Evolutionary conservation across 495 filamentous ascomycete species (phyloP), one percentile per base, ranked within the genome.

Genomic region (Poronia punctata): DNA sequence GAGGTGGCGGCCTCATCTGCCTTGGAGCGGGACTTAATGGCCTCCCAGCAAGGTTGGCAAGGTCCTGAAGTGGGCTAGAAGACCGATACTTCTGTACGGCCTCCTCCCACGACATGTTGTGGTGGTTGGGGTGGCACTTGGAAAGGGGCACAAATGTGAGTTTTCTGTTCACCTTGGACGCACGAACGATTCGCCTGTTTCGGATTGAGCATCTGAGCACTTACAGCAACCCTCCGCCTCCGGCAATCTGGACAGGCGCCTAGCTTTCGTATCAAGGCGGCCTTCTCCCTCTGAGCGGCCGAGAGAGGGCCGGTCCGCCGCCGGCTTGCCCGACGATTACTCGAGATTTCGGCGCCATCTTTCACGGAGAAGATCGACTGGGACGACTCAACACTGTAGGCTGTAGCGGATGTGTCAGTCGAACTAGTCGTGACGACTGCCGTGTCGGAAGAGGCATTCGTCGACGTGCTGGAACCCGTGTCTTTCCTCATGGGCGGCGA

Each of bases 51-150:
- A 61, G 37, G 23, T 61, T 59, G 15, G 62, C 52, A 11, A 66
- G 49, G 12, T 62, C 62, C 46, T 64, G 65, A 32, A 62, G 53
- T 32, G 67, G 59, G 28, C 62, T 63, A 31, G 56, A 53, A 15
- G 62, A 60, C 20, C 57, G 55, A 56, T 63, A 71, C 46, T 67
- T 71, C 40, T 54, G 54, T 20, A 62, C 54, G 16, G 66, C 64
- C 22, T 69, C 65, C 49, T 71, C 69, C 66, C 67, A 72, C 1
- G 67, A 65, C 66, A 69, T 69, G 48, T 61, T 63, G 44, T 69
- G 66, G 49, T 72, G 69, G 35, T 64, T 64, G 1, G 69, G 67
- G 48, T 72, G 65, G 45, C 69, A 72, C 69, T 72, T 49, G 17
- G 16, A 33, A 45, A 37, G 29, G 35, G 25, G 30, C 29, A 34